Evolutionary conservation across 169 alveolate genomes (phyloP).

Genomic region (Miamiensis avidus): DNA sequence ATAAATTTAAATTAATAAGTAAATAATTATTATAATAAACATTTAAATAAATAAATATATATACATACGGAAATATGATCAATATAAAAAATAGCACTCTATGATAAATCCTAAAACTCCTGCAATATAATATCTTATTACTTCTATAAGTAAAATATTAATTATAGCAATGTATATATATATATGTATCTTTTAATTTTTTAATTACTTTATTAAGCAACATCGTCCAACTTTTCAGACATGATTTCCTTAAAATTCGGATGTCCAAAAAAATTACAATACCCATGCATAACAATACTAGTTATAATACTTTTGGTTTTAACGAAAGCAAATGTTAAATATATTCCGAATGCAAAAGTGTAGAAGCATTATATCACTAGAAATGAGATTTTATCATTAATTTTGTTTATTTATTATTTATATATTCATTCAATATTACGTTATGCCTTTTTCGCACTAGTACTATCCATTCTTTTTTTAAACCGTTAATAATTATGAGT

Average conservation of each 20-base stretch:
- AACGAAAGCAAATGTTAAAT: not conserved
- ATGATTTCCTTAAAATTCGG: not conserved
- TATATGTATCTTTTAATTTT: too few species aligned
- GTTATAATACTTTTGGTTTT: not conserved
- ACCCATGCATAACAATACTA: not conserved
- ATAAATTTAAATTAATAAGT: not conserved
- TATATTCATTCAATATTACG: too few species aligned
- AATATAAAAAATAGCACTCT: not conserved
- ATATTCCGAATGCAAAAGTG: not conserved
- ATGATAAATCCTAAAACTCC: not conserved
- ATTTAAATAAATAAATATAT: too few species aligned
- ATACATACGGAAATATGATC: not conserved
- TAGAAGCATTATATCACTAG: not conserved
- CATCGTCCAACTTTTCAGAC: not conserved
- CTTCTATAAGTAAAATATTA: not conserved
- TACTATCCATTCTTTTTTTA: not conserved
- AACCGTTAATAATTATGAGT: not conserved
- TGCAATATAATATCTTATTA: not conserved
- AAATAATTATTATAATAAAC: not conserved
- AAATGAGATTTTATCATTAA: not conserved
- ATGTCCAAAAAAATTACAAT: not conserved
- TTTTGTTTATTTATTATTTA: too few species aligned
- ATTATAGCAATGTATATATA: too few species aligned
- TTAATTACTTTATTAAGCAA: not conserved
- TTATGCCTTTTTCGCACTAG: not conserved